These are phyloP conservation scores for Ceratocystis smalleyi DNA, from an alignment of 2,329 filamentous ascomycete genomes.

Conservation along the genomic window DNA sequence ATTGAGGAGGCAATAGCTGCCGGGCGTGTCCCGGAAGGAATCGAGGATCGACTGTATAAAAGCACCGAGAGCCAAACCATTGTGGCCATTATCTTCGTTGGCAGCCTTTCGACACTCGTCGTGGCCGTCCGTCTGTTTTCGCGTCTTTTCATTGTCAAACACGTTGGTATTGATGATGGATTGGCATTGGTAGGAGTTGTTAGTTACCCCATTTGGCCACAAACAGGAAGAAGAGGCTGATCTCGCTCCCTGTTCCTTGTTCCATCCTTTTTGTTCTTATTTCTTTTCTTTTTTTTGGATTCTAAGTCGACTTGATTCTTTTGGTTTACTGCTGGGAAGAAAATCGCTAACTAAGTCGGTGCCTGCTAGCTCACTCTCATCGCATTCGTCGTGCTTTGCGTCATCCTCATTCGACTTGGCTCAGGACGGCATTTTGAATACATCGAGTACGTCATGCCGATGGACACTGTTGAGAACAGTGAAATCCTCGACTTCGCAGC, in stretches of 20 bases:
- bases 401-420: constrained; percentile 32
- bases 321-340: neutral
- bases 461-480: constrained; percentile 27
- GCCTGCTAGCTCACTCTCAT: constrained; percentile 25
- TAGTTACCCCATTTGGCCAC: constrained; percentile 16
- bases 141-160: constrained; percentile 25
- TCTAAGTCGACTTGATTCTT: neutral
- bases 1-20: constrained; percentile 24
- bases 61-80: constrained; percentile 26
- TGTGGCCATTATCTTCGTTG: constrained; percentile 27
- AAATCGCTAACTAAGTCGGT: neutral
- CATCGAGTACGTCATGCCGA: constrained; percentile 32
- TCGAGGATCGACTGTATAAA: constrained; percentile 25
- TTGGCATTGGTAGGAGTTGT: constrained; percentile 26
- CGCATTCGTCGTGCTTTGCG: constrained; percentile 29
- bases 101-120: constrained; percentile 24
- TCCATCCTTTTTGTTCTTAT: no score
- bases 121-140: constrained; percentile 25
- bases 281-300: no score
- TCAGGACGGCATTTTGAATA: constrained; percentile 33
- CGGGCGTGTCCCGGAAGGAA: constrained; percentile 24
- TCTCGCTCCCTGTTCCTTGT: neutral
- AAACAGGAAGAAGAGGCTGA: neutral
- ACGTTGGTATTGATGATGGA: constrained; percentile 27
- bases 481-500: constrained; percentile 35